Conservation (phyloP, 306 rosid genomes). For the Prunus davidiana region DNA sequence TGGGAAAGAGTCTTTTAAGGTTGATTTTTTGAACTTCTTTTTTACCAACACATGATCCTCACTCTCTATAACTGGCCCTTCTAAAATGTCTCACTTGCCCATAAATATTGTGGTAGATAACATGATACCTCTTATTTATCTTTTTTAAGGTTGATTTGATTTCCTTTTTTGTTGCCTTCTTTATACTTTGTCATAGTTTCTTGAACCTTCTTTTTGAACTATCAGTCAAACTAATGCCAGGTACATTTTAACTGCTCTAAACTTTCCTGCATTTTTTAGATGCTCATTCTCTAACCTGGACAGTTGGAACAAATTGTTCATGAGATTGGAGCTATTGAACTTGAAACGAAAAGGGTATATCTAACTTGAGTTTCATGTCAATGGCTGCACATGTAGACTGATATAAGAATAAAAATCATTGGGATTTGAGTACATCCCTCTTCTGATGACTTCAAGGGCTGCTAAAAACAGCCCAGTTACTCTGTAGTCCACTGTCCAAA, state of each 20-base stretch:
- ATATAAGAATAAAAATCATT: background rate
- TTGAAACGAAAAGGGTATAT: background rate
- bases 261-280: slow-evolving; percentile 94
- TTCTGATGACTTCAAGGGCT: slow-evolving; percentile 84
- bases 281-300: slow-evolving; percentile 99
- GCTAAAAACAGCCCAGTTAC: slow-evolving; percentile 85
- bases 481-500: slow-evolving; percentile 79
- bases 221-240: too few species aligned
- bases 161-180: too few species aligned
- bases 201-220: too few species aligned
- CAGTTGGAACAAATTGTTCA: slow-evolving; percentile 18
- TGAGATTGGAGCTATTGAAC: background rate
- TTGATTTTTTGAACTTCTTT: too few species aligned
- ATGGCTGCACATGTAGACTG: background rate
- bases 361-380: background rate
- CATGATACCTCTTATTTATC: too few species aligned
- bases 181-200: too few species aligned
- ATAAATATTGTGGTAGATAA: too few species aligned
- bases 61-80: too few species aligned
- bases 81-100: too few species aligned
- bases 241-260: slow-evolving; percentile 82
- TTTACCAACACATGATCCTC: too few species aligned
- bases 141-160: too few species aligned
- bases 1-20: too few species aligned
- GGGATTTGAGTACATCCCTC: slow-evolving; percentile 55